Evolutionary conservation across 2,329 filamentous ascomycete genomes (phyloP), one percentile per base, ranked within the genome.

Genomic region (Macrophomina phaseolina): DNA sequence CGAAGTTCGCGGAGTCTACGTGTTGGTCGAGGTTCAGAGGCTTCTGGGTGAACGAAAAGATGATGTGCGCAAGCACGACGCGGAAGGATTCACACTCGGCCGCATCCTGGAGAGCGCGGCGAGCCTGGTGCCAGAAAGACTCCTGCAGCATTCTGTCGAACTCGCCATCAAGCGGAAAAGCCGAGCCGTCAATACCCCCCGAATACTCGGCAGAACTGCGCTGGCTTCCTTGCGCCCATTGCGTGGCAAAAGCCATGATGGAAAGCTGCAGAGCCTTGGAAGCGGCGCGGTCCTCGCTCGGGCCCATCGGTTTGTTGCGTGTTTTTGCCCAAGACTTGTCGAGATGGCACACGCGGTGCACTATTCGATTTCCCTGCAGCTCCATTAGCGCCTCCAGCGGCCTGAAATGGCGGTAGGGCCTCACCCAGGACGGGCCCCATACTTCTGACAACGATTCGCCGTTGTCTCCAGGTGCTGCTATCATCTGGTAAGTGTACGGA

Each of bases 241-340:
- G 84, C 0, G 83, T 81, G 4, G 84, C 82, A 71, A 86, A 86
- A 0, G 84, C 81, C 76, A 85, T 82, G 56, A 86, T 84, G 2
- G 80, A 79, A 3, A 82, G 72, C 61, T 85, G 80, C 9, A 86
- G 71, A 1, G 84, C 84, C 62, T 77, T 80, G 0, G 79, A 78
- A 34, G 80, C 82, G 5, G 78, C 78, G n/a, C 75, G 76, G 49
- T 84, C 80, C 66, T 86, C 81, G 0, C 71, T 68, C 16, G 71
- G 75, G 3, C 77, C 81, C 1, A 85, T 72, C 1, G 75, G 75
- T 34, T 82, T 76, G 5, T 83, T 75, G 18, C 79, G 77, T 4
- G 79, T 76, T 0, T 77, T 70, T 16, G 79, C 77, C 4, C 82
- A 80, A 16, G 78, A 74, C 32, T 77, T 78, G 69, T 86, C 84